Conservation (phyloP, 2,329 filamentous ascomycete genomes). For the Aspergillus carbonarius region DNA sequence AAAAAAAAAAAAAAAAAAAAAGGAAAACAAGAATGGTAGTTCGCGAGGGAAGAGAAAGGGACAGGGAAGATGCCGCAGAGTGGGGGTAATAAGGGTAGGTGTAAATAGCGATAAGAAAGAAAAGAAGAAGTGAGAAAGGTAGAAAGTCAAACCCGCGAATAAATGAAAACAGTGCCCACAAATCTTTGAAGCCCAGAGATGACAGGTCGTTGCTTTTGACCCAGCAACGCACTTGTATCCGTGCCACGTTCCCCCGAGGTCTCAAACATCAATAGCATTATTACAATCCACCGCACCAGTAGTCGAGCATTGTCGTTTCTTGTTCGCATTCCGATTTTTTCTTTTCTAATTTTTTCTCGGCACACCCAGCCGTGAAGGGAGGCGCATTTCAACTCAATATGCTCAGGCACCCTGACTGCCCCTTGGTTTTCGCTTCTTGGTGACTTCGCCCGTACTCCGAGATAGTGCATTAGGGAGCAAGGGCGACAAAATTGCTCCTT, state of each 20-base stretch:
- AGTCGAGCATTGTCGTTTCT: slow-evolving; percentile 18
- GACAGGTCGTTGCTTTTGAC: slow-evolving; percentile 1
- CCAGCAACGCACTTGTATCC: slow-evolving; percentile 13
- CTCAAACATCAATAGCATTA: slow-evolving; percentile 15
- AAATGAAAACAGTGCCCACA: slow-evolving; percentile 3
- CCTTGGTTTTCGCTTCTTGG: slow-evolving; percentile 12
- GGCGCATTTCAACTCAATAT: slow-evolving; percentile 2
- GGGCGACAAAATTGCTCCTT: slow-evolving; percentile 23
- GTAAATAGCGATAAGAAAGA: not conserved
- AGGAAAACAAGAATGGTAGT: slow-evolving; percentile 12
- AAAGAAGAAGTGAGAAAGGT: slow-evolving; percentile 4
- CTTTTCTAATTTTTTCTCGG: slow-evolving; percentile 6
- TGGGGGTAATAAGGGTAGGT: not conserved
- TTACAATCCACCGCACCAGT: slow-evolving; percentile 19
- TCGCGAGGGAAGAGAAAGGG: not conserved
- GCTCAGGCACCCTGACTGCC: slow-evolving; percentile 2
- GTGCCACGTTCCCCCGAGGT: slow-evolving; percentile 20
- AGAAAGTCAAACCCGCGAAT: slow-evolving; percentile 1
- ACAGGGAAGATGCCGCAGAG: not conserved
- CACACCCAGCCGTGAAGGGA: slow-evolving; percentile 7
- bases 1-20: slow-evolving; percentile 28
- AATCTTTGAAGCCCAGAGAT: slow-evolving; percentile 3
- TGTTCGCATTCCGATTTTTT: slow-evolving; percentile 15
- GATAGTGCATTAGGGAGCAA: slow-evolving; percentile 28
- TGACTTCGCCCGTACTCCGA: slow-evolving; percentile 19